These are phyloP conservation scores for Aphanomyces invadans DNA, from an alignment of 352 stramenopile species.

Conservation along the genomic window DNA sequence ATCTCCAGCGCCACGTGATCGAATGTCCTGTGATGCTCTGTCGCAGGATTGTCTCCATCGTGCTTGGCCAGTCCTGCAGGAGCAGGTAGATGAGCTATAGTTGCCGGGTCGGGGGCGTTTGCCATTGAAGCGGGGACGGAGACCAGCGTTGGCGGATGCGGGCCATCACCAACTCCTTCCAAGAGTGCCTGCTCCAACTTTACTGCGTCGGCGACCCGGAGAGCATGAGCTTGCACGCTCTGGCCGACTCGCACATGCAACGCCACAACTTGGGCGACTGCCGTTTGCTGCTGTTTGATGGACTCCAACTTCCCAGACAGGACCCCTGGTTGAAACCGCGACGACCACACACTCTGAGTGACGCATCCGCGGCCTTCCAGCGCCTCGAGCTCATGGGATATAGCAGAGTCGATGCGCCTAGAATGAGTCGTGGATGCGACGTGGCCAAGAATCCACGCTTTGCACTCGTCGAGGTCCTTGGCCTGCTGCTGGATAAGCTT, in stretches of 20 bases:
- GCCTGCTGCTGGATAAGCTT: constrained; percentile 4
- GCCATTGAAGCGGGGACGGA: too few relatives aligned
- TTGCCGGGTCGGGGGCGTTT: too few relatives aligned
- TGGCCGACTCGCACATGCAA: constrained; percentile 5
- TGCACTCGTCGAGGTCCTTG: constrained; percentile 11
- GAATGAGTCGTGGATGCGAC: not conserved
- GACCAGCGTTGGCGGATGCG: too few relatives aligned
- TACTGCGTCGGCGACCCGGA: not conserved
- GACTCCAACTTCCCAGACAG: not conserved
- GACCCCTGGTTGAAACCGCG: not conserved
- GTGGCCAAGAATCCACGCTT: constrained; percentile 18
- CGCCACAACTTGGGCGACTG: constrained; percentile 2
- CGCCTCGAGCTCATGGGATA: not conserved
- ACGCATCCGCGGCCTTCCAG: not conserved
- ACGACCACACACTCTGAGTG: constrained; percentile 1
- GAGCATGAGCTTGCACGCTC: constrained; percentile 7
- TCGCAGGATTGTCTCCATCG: too few relatives aligned
- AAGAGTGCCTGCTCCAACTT: constrained; percentile 9
- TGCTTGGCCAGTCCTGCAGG: too few relatives aligned
- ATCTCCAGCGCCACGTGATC: not conserved
- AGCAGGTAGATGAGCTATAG: too few relatives aligned
- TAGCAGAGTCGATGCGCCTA: not conserved
- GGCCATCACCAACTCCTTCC: too few relatives aligned
- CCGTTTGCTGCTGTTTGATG: constrained; percentile 10
- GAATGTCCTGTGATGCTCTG: not conserved